A percentile compares a stretch with the other conserved stretches of the same genome.
phyloP scores from a whole-genome alignment of 2,329 filamentous ascomycete genomes.

The Cytospora leucostoma region DNA sequence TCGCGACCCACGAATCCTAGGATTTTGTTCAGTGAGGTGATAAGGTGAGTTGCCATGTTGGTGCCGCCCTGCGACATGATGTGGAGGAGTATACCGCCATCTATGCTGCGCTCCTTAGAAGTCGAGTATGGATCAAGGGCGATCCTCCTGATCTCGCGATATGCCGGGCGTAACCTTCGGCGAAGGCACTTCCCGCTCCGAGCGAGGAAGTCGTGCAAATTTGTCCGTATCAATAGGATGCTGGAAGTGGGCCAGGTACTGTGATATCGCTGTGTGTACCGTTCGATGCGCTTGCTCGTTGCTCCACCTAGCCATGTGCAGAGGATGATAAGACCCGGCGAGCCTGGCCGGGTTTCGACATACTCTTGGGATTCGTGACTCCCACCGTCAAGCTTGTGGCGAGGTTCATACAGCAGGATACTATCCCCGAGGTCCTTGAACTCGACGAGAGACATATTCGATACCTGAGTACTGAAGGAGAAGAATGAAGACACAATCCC shows the following conservation, averaged over 20 bases:
- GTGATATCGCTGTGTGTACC: conserved; percentile 22
- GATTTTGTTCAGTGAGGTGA: conserved; percentile 19
- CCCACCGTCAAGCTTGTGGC: too few species aligned
- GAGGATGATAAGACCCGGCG: conserved; percentile 22
- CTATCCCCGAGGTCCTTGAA: conserved; percentile 15
- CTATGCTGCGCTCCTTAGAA: neutral
- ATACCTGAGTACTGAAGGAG: neutral
- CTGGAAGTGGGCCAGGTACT: conserved; percentile 15
- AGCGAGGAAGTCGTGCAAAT: conserved; percentile 15
- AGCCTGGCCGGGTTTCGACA: neutral
- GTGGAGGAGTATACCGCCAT: conserved; percentile 14
- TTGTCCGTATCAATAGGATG: conserved; percentile 23
- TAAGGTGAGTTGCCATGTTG: conserved; percentile 21
- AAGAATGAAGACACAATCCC: neutral
- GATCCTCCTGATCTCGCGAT: conserved; percentile 18
- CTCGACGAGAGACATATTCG: conserved; percentile 3
- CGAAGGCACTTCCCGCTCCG: neutral
- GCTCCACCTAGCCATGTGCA: conserved; percentile 26
- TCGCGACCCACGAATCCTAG: conserved; percentile 6
- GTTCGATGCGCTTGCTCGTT: conserved; percentile 22
- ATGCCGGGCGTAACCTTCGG: conserved; percentile 19
- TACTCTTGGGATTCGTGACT: neutral
- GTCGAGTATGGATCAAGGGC: neutral
- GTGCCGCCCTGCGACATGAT: conserved; percentile 22
- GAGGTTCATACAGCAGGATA: conserved; percentile 18